Evolutionary conservation across 306 rosid species (phyloP), one percentile per base, ranked within the genome.

Genomic region (Quercus berberidifolia): DNA sequence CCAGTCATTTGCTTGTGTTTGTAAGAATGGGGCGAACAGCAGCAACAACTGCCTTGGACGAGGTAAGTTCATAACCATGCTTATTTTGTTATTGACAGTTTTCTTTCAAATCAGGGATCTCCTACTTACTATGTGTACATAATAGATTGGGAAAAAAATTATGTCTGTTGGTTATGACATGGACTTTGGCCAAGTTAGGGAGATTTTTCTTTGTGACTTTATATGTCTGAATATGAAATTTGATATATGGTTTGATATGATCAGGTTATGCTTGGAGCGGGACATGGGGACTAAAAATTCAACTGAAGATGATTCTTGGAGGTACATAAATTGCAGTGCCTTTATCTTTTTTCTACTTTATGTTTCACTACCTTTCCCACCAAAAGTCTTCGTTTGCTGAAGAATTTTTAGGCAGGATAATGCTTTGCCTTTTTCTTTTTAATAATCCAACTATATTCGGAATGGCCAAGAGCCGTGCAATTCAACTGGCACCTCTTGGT

Each of bases 191-290:
- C 69, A 13, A 55, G 31, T 43, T 31, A n/a, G n/a, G n/a, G n/a
- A n/a, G n/a, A n/a, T n/a, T 2, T 62, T 28, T 49, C 58, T 1
- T 23, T 4, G 11, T 6, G 0, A 18, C 21, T 51, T 31, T 20
- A 19, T 60, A 33, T 69, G 2, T n/a, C 35, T 81, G 71, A 18
- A 33, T 31, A 10, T 67, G 51, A 67, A 67, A 23, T 35, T 67
- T 18, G 33, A 41, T 73, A 15, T 41, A 4, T 43, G 69, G 26
- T 83, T 49, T 81, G 55, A 49, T 38, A 43, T 81, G 80, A 76
- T 62, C 23, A 87, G 90, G 87, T 43, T 80, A 74, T 46, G 87
- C 85, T 70, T 82, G 69, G 88, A 87, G 86, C 49, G 82, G 90
- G 85, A 74, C 87, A 84, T 3, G 4, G 83, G 83, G 72, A 21